These are phyloP conservation scores for Neoboletus subvelutipes DNA, from an alignment of 768 basidiomycete genomes.

Conservation along the genomic window DNA sequence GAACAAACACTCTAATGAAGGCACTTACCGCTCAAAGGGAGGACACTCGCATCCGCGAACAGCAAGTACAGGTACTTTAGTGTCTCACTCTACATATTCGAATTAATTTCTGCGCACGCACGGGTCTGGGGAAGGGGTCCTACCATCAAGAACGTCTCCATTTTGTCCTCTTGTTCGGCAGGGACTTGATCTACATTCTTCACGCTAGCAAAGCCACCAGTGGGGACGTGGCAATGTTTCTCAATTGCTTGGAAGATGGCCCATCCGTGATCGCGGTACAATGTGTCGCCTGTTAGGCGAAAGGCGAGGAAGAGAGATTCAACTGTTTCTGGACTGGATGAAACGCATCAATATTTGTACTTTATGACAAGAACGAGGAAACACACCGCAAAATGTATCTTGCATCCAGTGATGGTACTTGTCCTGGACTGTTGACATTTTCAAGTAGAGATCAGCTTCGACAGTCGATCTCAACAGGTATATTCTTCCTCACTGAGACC, in stretches of 20 bases:
- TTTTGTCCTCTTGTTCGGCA: constrained; percentile 73
- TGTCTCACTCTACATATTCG: constrained; percentile 67
- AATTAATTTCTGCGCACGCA: not conserved
- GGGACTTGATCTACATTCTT: constrained; percentile 81
- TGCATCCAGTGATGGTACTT: constrained; percentile 65
- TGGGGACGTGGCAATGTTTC: constrained; percentile 70
- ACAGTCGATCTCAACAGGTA: not conserved
- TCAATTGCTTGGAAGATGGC: constrained; percentile 87
- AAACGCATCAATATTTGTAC: not conserved
- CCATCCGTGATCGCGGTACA: constrained; percentile 86
- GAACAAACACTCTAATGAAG: not conserved
- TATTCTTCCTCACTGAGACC: constrained; percentile 49
- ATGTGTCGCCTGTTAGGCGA: constrained; percentile 80
- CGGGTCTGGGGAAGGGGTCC: constrained; percentile 21
- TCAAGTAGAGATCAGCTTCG: not conserved
- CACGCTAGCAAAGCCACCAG: constrained; percentile 83
- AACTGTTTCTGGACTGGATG: constrained; percentile 80
- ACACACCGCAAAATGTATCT: constrained; percentile 85
- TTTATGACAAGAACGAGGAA: not conserved
- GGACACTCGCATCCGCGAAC: constrained; percentile 70
- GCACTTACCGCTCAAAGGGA: constrained; percentile 72
- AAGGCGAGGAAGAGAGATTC: constrained; percentile 92
- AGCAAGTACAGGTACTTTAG: constrained; percentile 89
- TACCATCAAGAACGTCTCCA: constrained; percentile 95
- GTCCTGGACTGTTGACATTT: constrained; percentile 22